Evolutionary conservation across 495 filamentous ascomycete genomes (phyloP), one percentile per base, ranked within the genome.

Genomic region (Hypoxylon trugodes): DNA sequence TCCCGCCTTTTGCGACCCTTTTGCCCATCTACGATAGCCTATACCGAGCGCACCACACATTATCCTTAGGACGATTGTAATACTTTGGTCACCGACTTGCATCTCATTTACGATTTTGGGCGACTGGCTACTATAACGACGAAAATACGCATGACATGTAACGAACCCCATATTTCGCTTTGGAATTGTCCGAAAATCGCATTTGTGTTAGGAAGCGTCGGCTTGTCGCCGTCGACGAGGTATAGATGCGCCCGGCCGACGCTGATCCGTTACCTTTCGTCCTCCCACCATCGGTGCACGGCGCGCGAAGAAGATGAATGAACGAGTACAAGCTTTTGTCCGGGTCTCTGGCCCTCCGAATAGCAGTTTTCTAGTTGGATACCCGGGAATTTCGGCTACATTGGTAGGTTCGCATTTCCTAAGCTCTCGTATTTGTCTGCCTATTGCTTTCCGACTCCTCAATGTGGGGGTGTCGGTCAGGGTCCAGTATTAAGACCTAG

Each of bases 271-370:
- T 51, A 35, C 52, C 43, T 49, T 42, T 58, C 43, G 46, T 50
- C 25, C 48, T 26, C 58, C 54, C 65, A 52, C 64, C 57, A 57
- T 48, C 47, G 49, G 62, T 53, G 30, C 38, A 57, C 54, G 45
- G 61, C 63, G 59, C 72, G 64, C 63, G 69, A 59, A 61, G 25
- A 71, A 65, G 19, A 73, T 73, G 70, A 54, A 64, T 43, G 70
- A 72, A 40, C 85, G 75, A 73, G 89, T 94, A 86, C 84, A 91
- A 74, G 93, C 94, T 74, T 94, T 90, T 75, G 95, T 98, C 79
- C 91, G 96, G 82, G 92, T 98, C 81, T 96, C 92, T 71, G 95
- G 95, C 65, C 94, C 93, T 66, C 92, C 95, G 65, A 98, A 98
- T 80, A 95, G 92, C 77, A 94, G 92, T 76, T 97, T 94, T 70